Evolutionary conservation across 176 grass and related monocot genomes (phyloP), one percentile per base, ranked within the genome.

Genomic region (Zoysia pacifica): DNA sequence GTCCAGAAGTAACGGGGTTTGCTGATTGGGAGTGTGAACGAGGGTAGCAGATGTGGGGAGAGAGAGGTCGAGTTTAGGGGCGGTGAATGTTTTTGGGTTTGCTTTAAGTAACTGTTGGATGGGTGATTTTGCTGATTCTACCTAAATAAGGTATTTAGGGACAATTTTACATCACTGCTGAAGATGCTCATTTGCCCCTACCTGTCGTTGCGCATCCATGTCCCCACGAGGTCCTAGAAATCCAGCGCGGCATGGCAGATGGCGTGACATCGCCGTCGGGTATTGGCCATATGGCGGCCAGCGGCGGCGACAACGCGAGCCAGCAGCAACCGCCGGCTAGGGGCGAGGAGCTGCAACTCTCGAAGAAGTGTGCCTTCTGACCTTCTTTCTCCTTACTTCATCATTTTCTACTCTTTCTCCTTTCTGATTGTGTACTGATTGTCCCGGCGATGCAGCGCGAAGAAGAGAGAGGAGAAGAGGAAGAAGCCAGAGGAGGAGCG

Each of bases 401-500:
- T 56, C 9, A 8, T 13, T 9, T 35, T 70, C 5, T 4, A 1
- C 7, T 19, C 5, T 28, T 28, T 28, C 28, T 66, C 16, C 2
- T 20, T 58, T 47, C n/a, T 75, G 47, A 36, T 68, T 77, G 5
- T 54, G 65, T 48, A 39, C 35, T 83, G 69, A 54, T 81, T 55
- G 66, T 43, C n/a, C 66, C 68, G 7, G n/a, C 44, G 19, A 43
- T 81, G n/a, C 78, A 97, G 92, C 68, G 90, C 96, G 50, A 71
- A 81, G 80, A 99, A 95, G 84, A 85, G 90, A 60, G 90, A 99
- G 75, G 82, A 88, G 83, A 92, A 92, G 75, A 93, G 70, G 88
- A 98, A 91, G 88, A 91, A 93, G 70, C 84, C 75, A 79, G 96
- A 99, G 82, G 92, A 94, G 88, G 90, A 94, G 79, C 93, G 93